Conservation (phyloP, 805 yeast genomes). For the Saitoella complicata region DNA sequence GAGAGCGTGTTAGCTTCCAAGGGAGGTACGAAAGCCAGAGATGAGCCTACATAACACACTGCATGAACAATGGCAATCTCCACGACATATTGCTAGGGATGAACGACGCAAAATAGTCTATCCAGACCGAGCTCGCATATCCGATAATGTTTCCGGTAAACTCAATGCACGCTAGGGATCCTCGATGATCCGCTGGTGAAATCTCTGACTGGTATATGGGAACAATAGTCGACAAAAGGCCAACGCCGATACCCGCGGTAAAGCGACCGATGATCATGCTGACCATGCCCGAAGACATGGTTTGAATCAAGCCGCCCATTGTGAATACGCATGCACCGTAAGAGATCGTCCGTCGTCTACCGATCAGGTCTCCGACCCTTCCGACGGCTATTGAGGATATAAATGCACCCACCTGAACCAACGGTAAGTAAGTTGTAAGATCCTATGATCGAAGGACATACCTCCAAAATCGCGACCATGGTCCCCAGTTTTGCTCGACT, state of each 20-base stretch:
- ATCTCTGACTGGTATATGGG: conserved; percentile 54
- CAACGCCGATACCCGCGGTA: conserved; percentile 37
- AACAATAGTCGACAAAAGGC: conserved; percentile 41
- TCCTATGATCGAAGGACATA: conserved; percentile 41
- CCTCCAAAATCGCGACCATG: conserved; percentile 73
- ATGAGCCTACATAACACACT: conserved; percentile 35
- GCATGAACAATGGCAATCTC: conserved; percentile 66
- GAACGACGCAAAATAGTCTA: conserved; percentile 60
- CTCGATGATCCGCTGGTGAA: conserved; percentile 74
- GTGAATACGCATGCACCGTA: conserved; percentile 66
- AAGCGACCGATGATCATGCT: conserved; percentile 59
- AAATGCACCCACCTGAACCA: conserved; percentile 17
- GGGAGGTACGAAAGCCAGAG: too few relatives aligned
- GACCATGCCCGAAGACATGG: conserved; percentile 33
- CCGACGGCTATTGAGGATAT: conserved; percentile 67
- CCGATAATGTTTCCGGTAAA: conserved; percentile 78
- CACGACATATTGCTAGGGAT: conserved; percentile 48
- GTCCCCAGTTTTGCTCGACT: conserved; percentile 62
- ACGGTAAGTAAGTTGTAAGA: neutral
- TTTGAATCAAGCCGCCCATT: conserved; percentile 42
- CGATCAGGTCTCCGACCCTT: conserved; percentile 57
- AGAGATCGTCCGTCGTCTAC: conserved; percentile 63
- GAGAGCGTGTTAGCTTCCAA: too few relatives aligned
- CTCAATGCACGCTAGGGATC: conserved; percentile 70
- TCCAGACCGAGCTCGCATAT: conserved; percentile 73